phyloP scores from a whole-genome alignment of 352 stramenopile species.

The Globisporangium barbulae region DNA sequence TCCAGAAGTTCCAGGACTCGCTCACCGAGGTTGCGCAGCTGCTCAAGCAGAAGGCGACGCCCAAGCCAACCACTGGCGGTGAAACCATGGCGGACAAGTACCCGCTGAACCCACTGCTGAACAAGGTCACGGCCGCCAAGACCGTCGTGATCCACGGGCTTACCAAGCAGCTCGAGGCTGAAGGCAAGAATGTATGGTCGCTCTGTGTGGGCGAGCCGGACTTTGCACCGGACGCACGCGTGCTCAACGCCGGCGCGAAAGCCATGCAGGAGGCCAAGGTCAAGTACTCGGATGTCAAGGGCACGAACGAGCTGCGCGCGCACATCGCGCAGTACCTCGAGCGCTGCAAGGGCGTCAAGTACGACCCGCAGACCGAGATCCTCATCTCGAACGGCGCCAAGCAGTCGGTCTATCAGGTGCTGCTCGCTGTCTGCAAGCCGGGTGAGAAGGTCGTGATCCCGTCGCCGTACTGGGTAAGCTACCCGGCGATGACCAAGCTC shows the following conservation, averaged over 20 bases:
- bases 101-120: conserved; percentile 75
- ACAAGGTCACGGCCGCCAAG: conserved; percentile 82
- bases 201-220: conserved; percentile 96
- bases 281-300: conserved; percentile 95
- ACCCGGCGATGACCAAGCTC: conserved; percentile 96
- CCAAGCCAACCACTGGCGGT: neutral
- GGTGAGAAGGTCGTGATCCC: conserved; percentile 96
- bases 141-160: conserved; percentile 93
- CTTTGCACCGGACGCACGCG: conserved; percentile 87
- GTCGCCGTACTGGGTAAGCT: conserved; percentile 96
- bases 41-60: conserved; percentile 25
- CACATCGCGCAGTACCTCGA: conserved; percentile 91
- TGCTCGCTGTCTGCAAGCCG: conserved; percentile 88
- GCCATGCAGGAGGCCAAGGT: conserved; percentile 80
- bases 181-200: conserved; percentile 88
- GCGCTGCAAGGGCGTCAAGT: conserved; percentile 87
- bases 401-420: conserved; percentile 92
- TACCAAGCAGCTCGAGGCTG: conserved; percentile 94
- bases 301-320: conserved; percentile 83
- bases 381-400: conserved; percentile 96
- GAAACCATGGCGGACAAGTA: conserved; percentile 54
- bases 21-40: conserved; percentile 48
- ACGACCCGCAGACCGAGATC: conserved; percentile 90
- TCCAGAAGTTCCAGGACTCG: conserved; percentile 70
- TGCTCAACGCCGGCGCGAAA: conserved; percentile 88